Evolutionary conservation across 805 yeast species (phyloP).

Genomic region (Candida silvicultrix): DNA sequence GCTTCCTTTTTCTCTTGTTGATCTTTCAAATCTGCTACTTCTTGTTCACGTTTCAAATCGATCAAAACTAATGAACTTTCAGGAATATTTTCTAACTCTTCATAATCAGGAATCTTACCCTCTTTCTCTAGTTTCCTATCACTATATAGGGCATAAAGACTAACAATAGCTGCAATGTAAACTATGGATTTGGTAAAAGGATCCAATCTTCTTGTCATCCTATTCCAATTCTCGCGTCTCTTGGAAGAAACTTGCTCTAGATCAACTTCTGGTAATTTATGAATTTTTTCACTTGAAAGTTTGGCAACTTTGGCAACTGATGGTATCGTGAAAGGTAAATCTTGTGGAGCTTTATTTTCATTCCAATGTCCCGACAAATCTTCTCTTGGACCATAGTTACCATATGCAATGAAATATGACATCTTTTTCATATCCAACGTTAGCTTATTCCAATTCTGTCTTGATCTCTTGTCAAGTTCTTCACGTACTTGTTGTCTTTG

Average conservation of each 20-base stretch:
- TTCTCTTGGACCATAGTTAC: constrained; percentile 66
- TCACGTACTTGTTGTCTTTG: constrained; percentile 53
- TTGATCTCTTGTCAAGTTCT: constrained; percentile 42
- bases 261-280: constrained; percentile 31
- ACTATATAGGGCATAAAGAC: constrained; percentile 45
- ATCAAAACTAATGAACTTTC: constrained; percentile 34
- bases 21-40: constrained; percentile 2
- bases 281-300: constrained; percentile 13
- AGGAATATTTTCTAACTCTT: constrained; percentile 23
- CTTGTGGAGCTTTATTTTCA: constrained; percentile 43
- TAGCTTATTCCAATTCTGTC: constrained; percentile 49
- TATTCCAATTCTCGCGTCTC: constrained; percentile 36
- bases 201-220: constrained; percentile 47
- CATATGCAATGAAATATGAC: constrained; percentile 58
- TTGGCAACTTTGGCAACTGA: constrained; percentile 17
- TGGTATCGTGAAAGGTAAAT: constrained; percentile 50
- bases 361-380: constrained; percentile 41
- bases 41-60: constrained; percentile 24
- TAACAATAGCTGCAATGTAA: constrained; percentile 39
- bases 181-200: constrained; percentile 50
- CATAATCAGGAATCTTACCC: constrained; percentile 9
- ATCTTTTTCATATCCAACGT: constrained; percentile 45
- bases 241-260: constrained; percentile 36
- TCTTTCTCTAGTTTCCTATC: constrained; percentile 47
- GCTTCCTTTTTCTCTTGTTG: constrained; percentile 5